These are phyloP conservation scores for Oropetium thomaeum DNA, from an alignment of 176 grass and related monocot species.

Conservation along the genomic window DNA sequence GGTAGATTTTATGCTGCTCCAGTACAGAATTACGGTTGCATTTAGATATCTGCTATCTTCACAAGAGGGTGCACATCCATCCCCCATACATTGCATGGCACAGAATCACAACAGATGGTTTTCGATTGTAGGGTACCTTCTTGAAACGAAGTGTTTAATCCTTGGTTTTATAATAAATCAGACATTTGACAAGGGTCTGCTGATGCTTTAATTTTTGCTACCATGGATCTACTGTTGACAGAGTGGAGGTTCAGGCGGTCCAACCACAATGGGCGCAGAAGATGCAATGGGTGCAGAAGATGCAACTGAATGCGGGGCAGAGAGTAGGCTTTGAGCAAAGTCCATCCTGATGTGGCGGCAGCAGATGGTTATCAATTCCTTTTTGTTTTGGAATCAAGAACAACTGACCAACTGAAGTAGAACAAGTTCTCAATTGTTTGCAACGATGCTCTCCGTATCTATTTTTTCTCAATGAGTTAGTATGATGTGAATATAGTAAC, in stretches of 20 bases:
- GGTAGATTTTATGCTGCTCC: background rate
- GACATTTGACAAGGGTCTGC: background rate
- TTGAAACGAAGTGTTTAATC: background rate
- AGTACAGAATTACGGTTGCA: background rate
- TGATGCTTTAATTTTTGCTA: background rate
- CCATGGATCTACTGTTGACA: background rate
- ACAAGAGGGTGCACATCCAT: background rate
- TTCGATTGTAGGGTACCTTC: background rate
- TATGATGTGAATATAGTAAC: background rate
- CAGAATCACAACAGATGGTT: background rate
- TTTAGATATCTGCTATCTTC: background rate
- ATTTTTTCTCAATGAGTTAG: background rate
- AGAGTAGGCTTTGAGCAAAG: background rate
- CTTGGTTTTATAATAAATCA: background rate
- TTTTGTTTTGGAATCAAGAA: no score
- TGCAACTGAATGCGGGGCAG: background rate
- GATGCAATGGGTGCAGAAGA: background rate
- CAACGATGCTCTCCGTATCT: background rate
- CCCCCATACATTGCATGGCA: background rate
- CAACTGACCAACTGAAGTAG: slow-evolving; percentile 1
- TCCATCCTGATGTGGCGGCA: background rate
- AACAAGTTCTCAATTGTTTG: background rate
- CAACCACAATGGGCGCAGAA: background rate
- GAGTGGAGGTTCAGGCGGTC: background rate
- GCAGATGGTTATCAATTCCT: background rate